Conservation (phyloP, 2,329 filamentous ascomycete species). For the Aureobasidium sp. region DNA sequence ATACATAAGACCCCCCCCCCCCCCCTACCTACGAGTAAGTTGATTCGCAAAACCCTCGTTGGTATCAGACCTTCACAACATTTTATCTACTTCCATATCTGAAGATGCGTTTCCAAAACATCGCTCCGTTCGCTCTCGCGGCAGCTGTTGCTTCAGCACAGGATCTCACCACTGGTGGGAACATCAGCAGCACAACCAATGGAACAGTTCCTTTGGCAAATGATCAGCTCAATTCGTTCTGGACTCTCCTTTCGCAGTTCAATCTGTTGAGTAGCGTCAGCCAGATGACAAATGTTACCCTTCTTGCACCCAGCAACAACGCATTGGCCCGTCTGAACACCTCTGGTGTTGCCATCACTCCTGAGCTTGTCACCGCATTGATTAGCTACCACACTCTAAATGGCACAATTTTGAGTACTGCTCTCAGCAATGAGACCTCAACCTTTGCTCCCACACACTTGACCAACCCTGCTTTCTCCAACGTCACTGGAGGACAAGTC, state of each 20-base stretch:
- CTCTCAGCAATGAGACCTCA: slow-evolving; percentile 40
- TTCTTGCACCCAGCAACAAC: slow-evolving; percentile 63
- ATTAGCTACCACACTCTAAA: slow-evolving; percentile 67
- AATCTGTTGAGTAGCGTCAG: not conserved
- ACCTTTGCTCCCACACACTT: slow-evolving; percentile 56
- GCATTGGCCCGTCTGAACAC: slow-evolving; percentile 39
- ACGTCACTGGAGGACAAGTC: slow-evolving; percentile 67
- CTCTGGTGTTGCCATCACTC: slow-evolving; percentile 34
- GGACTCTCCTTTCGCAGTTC: slow-evolving; percentile 8
- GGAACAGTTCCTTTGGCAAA: slow-evolving; percentile 7
- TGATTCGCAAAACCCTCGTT: not conserved
- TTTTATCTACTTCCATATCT: not conserved
- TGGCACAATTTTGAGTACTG: slow-evolving; percentile 49
- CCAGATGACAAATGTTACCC: slow-evolving; percentile 57
- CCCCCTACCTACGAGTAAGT: not conserved
- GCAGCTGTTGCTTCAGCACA: slow-evolving; percentile 19
- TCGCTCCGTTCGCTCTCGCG: slow-evolving; percentile 16
- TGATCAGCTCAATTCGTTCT: slow-evolving; percentile 17
- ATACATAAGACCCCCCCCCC: slow-evolving; percentile 20
- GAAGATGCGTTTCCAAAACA: slow-evolving; percentile 17
- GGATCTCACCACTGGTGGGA: slow-evolving; percentile 14
- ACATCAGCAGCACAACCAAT: slow-evolving; percentile 8
- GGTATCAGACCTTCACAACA: not conserved
- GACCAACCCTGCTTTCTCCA: slow-evolving; percentile 58
- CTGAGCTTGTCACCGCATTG: slow-evolving; percentile 47